Conservation (phyloP, 108 stramenopile genomes). For the Craspedostauros australis region DNA sequence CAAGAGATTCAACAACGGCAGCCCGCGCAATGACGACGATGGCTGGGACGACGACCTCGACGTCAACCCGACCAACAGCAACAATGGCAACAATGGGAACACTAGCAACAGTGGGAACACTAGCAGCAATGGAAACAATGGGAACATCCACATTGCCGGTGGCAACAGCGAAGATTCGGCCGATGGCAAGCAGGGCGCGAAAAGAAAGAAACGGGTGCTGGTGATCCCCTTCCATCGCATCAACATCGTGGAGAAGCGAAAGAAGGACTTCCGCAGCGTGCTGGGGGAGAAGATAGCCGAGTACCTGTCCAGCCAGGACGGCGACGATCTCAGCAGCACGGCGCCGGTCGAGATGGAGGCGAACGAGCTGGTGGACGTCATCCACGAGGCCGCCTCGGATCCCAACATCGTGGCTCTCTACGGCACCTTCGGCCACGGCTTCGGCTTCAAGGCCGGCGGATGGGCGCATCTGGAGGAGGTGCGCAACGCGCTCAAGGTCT, state of each 20-base stretch:
- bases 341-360: conserved; percentile 27
- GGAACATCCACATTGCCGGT: background rate
- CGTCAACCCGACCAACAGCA: background rate
- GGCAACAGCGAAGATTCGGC: background rate
- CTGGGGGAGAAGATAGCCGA: conserved; percentile 4
- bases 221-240: conserved; percentile 58
- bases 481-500: conserved; percentile 60
- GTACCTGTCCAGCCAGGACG: background rate
- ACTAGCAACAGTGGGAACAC: background rate
- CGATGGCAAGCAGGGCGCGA: background rate
- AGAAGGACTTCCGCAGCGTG: conserved; percentile 3
- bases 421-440: conserved; percentile 62
- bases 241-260: conserved; percentile 51
- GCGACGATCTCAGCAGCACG: background rate
- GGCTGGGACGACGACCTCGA: background rate
- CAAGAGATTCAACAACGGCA: no score
- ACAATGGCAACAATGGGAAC: background rate
- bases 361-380: conserved; percentile 47
- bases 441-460: conserved; percentile 33
- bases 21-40: no score
- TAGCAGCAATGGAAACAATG: background rate
- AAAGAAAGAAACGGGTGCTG: conserved; percentile 43
- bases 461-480: conserved; percentile 73
- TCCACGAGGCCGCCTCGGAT: conserved; percentile 63
- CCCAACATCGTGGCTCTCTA: conserved; percentile 55